These are phyloP conservation scores for Lentinula raphanica DNA, from an alignment of 768 basidiomycete species.

Conservation along the genomic window DNA sequence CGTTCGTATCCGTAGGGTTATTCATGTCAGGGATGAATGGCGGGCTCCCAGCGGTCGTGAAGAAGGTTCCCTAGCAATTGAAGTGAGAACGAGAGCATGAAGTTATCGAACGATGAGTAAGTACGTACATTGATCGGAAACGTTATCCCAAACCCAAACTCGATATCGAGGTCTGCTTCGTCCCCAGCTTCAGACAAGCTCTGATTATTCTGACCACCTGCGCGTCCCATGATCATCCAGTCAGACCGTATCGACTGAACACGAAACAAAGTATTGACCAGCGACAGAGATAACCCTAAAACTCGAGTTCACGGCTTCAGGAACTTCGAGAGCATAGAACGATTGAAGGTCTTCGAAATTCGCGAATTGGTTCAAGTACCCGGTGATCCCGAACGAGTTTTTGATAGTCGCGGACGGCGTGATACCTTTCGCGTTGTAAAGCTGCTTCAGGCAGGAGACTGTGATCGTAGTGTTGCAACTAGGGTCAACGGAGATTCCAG, in stretches of 20 bases:
- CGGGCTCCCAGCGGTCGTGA: constrained; percentile 56
- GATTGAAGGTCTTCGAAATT: constrained; percentile 46
- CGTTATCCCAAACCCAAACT: constrained; percentile 64
- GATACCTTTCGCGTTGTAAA: constrained; percentile 51
- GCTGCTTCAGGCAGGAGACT: constrained; percentile 44
- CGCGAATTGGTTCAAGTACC: constrained; percentile 49
- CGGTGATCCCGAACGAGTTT: constrained; percentile 51
- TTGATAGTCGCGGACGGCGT: constrained; percentile 33
- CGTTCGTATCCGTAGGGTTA: constrained; percentile 39
- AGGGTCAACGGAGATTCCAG: constrained; percentile 37
- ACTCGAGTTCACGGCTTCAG: constrained; percentile 41
- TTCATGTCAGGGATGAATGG: constrained; percentile 47
- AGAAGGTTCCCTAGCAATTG: constrained; percentile 40
- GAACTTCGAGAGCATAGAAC: constrained; percentile 45
- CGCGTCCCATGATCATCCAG: neutral
- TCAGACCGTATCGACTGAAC: neutral
- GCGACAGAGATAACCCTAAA: constrained; percentile 53
- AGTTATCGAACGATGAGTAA: neutral
- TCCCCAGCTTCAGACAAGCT: constrained; percentile 41
- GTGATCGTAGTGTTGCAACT: constrained; percentile 49
- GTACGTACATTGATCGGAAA: constrained; percentile 51
- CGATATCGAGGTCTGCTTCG: constrained; percentile 65
- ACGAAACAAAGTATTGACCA: too few relatives aligned
- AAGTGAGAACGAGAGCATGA: neutral
- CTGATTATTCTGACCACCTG: constrained; percentile 62